phyloP scores from a whole-genome alignment of 2,329 filamentous ascomycete species.

The Cytospora piceae region DNA sequence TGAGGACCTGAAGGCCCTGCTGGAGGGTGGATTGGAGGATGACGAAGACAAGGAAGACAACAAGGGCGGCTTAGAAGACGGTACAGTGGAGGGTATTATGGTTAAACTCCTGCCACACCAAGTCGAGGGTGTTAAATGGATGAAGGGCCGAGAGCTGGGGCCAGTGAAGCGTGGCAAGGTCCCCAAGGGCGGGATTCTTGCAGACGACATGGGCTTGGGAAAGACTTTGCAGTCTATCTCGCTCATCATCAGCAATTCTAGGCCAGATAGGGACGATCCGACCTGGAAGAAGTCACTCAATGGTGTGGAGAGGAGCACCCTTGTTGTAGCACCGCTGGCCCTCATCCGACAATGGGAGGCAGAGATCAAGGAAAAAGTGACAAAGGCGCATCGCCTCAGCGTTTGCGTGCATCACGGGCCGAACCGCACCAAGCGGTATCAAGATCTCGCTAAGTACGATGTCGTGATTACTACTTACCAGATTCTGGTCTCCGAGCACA shows the following conservation, averaged over 20 bases:
- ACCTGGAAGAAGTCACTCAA: slow-evolving; percentile 71
- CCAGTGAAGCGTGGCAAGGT: slow-evolving; percentile 78
- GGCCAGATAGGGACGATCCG: slow-evolving; percentile 62
- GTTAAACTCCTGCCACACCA: slow-evolving; percentile 93
- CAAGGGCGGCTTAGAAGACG: slow-evolving; percentile 49
- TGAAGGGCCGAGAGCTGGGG: slow-evolving; percentile 89
- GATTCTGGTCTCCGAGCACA: slow-evolving; percentile 89
- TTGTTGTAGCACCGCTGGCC: slow-evolving; percentile 91
- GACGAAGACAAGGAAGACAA: slow-evolving; percentile 61
- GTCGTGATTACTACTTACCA: slow-evolving; percentile 98
- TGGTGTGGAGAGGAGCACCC: slow-evolving; percentile 74
- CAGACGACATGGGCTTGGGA: slow-evolving; percentile 95
- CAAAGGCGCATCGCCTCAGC: slow-evolving; percentile 68
- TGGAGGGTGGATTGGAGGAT: slow-evolving; percentile 80
- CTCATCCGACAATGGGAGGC: slow-evolving; percentile 97
- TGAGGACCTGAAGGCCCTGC: slow-evolving; percentile 77
- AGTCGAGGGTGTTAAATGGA: slow-evolving; percentile 92
- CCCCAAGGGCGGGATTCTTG: slow-evolving; percentile 91
- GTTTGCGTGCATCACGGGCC: slow-evolving; percentile 93
- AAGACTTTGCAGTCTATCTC: slow-evolving; percentile 96
- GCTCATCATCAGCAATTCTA: slow-evolving; percentile 81
- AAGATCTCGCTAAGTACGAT: slow-evolving; percentile 82
- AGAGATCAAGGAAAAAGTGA: slow-evolving; percentile 84
- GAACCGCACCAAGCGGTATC: slow-evolving; percentile 76
- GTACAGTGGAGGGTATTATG: slow-evolving; percentile 73